phyloP scores from a whole-genome alignment of 2,329 filamentous ascomycete species.

The Camillea tinctor region DNA sequence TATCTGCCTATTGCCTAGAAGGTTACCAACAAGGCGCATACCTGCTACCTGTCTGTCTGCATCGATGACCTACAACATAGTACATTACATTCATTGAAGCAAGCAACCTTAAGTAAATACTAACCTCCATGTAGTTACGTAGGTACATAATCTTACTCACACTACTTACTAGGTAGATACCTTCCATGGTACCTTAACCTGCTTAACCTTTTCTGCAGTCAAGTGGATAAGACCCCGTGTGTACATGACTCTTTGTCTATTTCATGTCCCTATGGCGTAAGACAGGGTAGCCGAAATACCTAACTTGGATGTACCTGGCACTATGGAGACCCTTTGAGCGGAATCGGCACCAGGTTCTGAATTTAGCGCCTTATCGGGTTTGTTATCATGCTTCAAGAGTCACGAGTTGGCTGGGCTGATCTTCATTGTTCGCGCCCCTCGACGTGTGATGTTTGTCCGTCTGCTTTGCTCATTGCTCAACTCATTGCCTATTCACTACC shows the following conservation, averaged over 20 bases:
- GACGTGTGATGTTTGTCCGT: neutral
- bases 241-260: neutral
- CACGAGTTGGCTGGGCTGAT: neutral
- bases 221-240: neutral
- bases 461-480: neutral
- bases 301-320: neutral
- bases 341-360: neutral
- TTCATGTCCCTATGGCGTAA: neutral
- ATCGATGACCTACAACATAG: no score
- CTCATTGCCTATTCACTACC: no score
- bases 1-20: no score
- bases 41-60: no score
- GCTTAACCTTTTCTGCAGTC: neutral
- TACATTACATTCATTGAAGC: no score
- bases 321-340: neutral
- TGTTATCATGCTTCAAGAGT: neutral
- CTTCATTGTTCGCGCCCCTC: neutral
- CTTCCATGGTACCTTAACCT: no score
- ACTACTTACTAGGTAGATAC: neutral
- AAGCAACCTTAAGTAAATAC: neutral
- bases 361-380: neutral
- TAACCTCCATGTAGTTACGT: neutral
- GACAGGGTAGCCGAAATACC: neutral
- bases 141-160: neutral
- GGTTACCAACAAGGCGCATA: no score